These are phyloP conservation scores for Arbutus unedo DNA, from an alignment of 148 eudicot genomes.

Conservation along the genomic window DNA sequence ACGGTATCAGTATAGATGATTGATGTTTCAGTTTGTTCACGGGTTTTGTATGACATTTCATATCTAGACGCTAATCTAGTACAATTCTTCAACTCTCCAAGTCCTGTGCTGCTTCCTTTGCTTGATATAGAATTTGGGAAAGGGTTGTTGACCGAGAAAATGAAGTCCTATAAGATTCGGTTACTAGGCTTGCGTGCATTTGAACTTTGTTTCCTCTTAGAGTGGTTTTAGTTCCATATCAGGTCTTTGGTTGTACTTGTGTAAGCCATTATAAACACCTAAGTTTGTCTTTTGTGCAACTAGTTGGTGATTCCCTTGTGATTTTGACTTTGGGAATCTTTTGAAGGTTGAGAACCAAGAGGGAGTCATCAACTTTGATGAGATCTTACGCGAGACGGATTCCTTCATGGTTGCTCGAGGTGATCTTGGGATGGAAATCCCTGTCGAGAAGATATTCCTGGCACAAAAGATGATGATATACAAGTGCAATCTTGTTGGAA, in stretches of 20 bases:
- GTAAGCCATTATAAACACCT: not conserved
- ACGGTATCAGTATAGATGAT: not conserved
- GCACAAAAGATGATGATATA: conserved; percentile 92
- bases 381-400: conserved; percentile 73
- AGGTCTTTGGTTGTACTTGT: not conserved
- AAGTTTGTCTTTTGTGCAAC: not conserved
- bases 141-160: not conserved
- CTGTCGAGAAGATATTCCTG: conserved; percentile 80
- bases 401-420: conserved; percentile 95
- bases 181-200: not conserved
- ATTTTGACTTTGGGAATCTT: not conserved
- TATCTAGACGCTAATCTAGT: not conserved
- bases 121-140: not conserved
- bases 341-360: conserved; percentile 82
- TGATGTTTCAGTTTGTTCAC: not conserved
- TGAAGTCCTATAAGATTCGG: not conserved
- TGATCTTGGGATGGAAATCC: conserved; percentile 91
- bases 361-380: conserved; percentile 82
- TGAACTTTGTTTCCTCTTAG: not conserved
- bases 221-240: not conserved
- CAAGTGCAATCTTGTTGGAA: conserved; percentile 78
- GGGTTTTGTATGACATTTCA: not conserved
- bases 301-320: not conserved
- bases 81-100: not conserved
- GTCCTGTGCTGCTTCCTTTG: not conserved